phyloP scores from a whole-genome alignment of 2,329 filamentous ascomycete genomes.

The Trichoderma polysporum region DNA sequence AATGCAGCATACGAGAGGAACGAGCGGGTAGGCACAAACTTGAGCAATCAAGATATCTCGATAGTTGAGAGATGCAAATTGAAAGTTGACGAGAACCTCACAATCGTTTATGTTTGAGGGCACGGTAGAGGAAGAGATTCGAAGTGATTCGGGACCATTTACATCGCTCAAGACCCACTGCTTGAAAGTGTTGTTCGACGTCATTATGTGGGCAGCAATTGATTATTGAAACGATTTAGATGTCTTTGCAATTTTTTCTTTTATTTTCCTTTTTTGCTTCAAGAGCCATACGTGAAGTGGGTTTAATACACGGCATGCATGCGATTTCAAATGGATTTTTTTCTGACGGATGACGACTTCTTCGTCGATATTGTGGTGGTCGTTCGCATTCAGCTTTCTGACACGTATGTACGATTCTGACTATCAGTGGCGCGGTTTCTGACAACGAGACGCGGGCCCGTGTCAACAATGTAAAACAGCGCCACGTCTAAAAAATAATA shows the following conservation, averaged over 20 bases:
- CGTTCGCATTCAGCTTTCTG: neutral
- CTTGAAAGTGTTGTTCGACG: neutral
- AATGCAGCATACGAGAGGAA: neutral
- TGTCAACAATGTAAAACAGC: neutral
- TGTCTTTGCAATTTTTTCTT: no score
- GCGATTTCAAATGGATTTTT: neutral
- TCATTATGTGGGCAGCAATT: no score
- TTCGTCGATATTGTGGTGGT: neutral
- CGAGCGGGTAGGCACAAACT: no score
- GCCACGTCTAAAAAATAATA: neutral
- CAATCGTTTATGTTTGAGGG: neutral
- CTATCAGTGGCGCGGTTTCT: neutral
- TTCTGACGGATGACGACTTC: neutral
- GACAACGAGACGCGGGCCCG: neutral
- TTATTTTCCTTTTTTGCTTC: neutral
- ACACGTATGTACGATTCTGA: neutral
- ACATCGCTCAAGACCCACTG: neutral
- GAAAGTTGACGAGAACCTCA: neutral
- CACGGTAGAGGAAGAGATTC: neutral
- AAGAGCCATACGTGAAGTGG: no score
- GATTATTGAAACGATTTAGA: no score
- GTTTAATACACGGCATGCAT: no score
- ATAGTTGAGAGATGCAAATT: neutral
- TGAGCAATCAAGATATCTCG: neutral
- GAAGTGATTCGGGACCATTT: neutral